Evolutionary conservation across 768 basidiomycete genomes (phyloP), one percentile per base, ranked within the genome.

Genomic region (Podaxis sp.): DNA sequence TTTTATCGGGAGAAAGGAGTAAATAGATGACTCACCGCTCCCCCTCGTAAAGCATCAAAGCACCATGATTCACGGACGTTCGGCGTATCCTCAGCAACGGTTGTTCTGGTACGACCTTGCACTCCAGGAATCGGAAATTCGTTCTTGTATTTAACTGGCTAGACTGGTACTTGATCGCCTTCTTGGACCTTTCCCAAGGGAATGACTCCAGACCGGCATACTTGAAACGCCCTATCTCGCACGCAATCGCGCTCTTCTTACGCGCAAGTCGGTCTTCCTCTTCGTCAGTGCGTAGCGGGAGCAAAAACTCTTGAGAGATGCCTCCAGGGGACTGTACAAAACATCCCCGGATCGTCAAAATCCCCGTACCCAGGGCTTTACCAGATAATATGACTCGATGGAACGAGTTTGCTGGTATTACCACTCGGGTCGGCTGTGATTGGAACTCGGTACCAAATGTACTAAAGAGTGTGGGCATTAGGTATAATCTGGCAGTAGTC

Each of bases 11-110:
- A 42, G 57, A 53, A 26, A 3, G 9, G 17, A 56, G 33, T 44
- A 24, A 3, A 56, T 5, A 15, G 15, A 65, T 40, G 22, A 76
- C 87, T 64, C 65, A 95, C 96, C 77, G 87, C 78, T 99, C 97
- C 38, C 97, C 97, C 53, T 96, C 86, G 70, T 96, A 98, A 56
- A 99, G 78, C 93, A 97, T 96, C 26, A 98, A 78, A 0, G 96
- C 94, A 1, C 94, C 95, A 68, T 97, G 95, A 1, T 92, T 96
- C 22, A 97, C 77, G n/a, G 92, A 93, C 15, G 90, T 92, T 70
- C 92, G 80, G 60, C 92, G 83, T 72, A 99, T 89, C 65, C 93
- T 86, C 59, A 99, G 77, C 36, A 95, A 74, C 8, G 97, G 97
- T 70, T 95, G 93, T 68, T 93, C 89, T 1, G 90, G 88, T 19